Evolutionary conservation across 2,329 filamentous ascomycete species (phyloP), one percentile per base, ranked within the genome.

Genomic region (Colletotrichum australisinense): DNA sequence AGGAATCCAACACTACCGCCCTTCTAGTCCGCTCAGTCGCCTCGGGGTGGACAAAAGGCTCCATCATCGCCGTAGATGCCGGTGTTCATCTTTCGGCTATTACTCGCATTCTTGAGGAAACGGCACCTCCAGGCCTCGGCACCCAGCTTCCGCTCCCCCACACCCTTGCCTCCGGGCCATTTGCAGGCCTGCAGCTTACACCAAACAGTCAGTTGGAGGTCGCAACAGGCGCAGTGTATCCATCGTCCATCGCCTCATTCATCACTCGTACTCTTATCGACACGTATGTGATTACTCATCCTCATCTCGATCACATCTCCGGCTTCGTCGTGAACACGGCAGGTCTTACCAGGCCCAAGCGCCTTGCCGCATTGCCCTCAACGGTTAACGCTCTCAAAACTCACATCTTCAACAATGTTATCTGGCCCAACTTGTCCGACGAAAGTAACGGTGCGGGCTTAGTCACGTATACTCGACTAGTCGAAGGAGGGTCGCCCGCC

Each of bases 361-460:
- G 93, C 28, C 86, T 99, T 16, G 95, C 96, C 1, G 96, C 94
- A 0, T 85, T 98, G 4, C 95, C 95, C 0, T 93, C 91, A 32
- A 97, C 96, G n/a, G 95, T 99, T 64, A 89, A 94, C 58, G 95
- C 96, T 0, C 92, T 99, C 83, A 98, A 98, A 81, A 91, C 88
- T 0, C 95, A 99, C 83, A 94, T 99, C 73, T 99, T 99, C 86
- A 99, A 99, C 83, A 97, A 98, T 79, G 86, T 98, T 71, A 97
- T 98, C 67, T 99, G 97, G 97, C 97, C 97, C 0, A 99, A 99
- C 77, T 85, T 99, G 52, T 97, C 95, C 0, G 96, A 99, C 79
- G 97, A 99, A 83, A 97, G 98, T 81, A 95, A 95, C 42, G 97
- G 97, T 28, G 95, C 95, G 4, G 97, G 97, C 0, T 88, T 99